phyloP scores from a whole-genome alignment of 1,284 basidiomycete genomes.

The Ustilago hordei region DNA sequence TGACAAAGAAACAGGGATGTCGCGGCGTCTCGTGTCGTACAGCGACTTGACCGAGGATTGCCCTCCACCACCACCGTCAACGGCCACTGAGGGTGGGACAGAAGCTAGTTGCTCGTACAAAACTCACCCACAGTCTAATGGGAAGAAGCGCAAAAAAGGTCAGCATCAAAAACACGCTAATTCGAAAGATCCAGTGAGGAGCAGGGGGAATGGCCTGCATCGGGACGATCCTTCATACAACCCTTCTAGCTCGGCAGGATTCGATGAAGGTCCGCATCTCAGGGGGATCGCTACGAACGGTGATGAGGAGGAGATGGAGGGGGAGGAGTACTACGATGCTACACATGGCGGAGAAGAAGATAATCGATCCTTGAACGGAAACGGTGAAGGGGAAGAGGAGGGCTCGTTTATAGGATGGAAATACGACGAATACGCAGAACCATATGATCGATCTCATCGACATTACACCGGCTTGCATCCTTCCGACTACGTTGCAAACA shows the following conservation, averaged over 20 bases:
- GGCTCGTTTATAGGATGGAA: slow-evolving; percentile 20
- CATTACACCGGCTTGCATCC: neutral
- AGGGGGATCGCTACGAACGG: neutral
- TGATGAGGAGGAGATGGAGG: neutral
- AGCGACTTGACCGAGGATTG: slow-evolving; percentile 20
- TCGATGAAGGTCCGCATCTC: neutral
- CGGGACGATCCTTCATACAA: slow-evolving; percentile 31
- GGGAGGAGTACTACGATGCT: neutral
- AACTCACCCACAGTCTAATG: no score
- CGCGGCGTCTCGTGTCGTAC: slow-evolving; percentile 31
- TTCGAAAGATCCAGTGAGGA: neutral
- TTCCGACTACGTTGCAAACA: neutral
- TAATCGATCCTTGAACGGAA: neutral
- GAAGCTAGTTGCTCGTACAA: no score
- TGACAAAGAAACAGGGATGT: slow-evolving; percentile 14
- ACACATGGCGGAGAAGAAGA: neutral
- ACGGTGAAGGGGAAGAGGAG: neutral
- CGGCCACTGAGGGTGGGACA: no score
- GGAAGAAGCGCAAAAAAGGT: neutral
- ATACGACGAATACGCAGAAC: slow-evolving; percentile 32
- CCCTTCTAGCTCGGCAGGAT: neutral
- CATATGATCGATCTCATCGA: slow-evolving; percentile 9
- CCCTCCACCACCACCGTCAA: neutral
- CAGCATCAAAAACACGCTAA: neutral
- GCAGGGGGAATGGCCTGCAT: slow-evolving; percentile 1